These are phyloP conservation scores for Ciborinia camelliae DNA, from an alignment of 2,329 filamentous ascomycete species.

Conservation along the genomic window DNA sequence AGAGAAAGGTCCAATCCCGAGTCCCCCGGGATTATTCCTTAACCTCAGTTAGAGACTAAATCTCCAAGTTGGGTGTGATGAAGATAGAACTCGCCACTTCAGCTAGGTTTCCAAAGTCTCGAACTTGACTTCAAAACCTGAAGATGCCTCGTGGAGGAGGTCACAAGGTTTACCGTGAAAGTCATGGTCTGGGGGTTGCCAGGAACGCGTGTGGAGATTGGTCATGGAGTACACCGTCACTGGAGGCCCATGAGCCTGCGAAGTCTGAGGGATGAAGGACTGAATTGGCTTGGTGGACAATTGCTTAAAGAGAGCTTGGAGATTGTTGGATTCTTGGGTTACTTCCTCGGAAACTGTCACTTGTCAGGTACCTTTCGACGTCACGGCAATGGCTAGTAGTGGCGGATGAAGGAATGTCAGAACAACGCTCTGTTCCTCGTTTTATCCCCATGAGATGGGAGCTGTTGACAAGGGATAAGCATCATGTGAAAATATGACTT, in stretches of 20 bases:
- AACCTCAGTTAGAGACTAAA: not conserved
- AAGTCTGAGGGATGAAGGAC: not conserved
- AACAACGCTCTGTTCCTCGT: not conserved
- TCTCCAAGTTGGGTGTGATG: not conserved
- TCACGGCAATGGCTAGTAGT: not conserved
- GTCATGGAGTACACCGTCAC: not conserved
- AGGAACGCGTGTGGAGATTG: not conserved
- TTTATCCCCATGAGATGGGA: not conserved
- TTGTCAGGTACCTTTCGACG: conserved; percentile 6
- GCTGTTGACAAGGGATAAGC: not conserved
- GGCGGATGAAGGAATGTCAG: not conserved
- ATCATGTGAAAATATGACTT: not conserved
- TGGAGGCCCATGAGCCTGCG: not conserved
- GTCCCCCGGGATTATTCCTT: not conserved
- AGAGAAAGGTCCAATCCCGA: too few relatives aligned
- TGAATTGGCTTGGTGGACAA: not conserved
- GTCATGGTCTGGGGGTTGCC: not conserved
- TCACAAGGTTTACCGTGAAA: not conserved
- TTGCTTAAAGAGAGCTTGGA: conserved; percentile 3
- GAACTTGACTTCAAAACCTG: not conserved
- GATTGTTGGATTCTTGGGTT: conserved; percentile 7
- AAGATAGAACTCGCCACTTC: not conserved
- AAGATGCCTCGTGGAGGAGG: not conserved
- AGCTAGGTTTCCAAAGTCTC: not conserved
- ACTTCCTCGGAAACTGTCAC: not conserved